Base-by-base conservation (phyloP, 768 basidiomycete species). In the Austroboletus eburneus region DNA sequence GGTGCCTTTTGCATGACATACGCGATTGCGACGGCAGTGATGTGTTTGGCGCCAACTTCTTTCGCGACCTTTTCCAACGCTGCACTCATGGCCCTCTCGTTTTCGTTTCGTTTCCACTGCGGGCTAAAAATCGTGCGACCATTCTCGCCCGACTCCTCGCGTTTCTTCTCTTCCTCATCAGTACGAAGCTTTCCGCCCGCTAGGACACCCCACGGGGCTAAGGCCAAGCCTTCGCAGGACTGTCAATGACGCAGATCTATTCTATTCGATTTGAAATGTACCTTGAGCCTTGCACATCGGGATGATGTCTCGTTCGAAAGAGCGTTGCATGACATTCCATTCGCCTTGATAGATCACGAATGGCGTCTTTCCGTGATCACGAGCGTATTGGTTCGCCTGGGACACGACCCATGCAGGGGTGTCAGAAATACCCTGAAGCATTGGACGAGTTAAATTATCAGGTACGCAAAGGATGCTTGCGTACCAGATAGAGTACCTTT, bases 1-100 rank as follows among this genome's bases (percentile, higher is more conserved):
- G 74, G 71, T 4, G 73, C 67, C 58, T 80, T 81, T 36, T 78
- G 74, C 63, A 80, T 63, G 10, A 80, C 62, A 48, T 78, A 79
- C 14, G 76, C 75, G 49, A 81, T 45, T 14, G 58, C 57, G 12
- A 58, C 63, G 36, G 79, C 64, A 9, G 72, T 72, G 52, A 81
- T 67, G 40, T 63, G 61, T 52, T 74, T 68, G 4, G 71, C 70
- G 1, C 78, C 78, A 6, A 79, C 64, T 51, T 80, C 72, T 13
- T 54, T 54, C 2, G n/a, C n/a, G n/a, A n/a, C n/a, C n/a, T n/a
- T n/a, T n/a, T n/a, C n/a, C n/a, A n/a, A n/a, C n/a, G n/a, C 78
- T 3, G 59, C 54, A 43, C 69, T 69, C 14, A 78, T 61, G 25
- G 66, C 65, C 38, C 53, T 65, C 54, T 81, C 74, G 12, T 65